phyloP scores from a whole-genome alignment of 768 basidiomycete species.

The Tricholoma furcatifolium region DNA sequence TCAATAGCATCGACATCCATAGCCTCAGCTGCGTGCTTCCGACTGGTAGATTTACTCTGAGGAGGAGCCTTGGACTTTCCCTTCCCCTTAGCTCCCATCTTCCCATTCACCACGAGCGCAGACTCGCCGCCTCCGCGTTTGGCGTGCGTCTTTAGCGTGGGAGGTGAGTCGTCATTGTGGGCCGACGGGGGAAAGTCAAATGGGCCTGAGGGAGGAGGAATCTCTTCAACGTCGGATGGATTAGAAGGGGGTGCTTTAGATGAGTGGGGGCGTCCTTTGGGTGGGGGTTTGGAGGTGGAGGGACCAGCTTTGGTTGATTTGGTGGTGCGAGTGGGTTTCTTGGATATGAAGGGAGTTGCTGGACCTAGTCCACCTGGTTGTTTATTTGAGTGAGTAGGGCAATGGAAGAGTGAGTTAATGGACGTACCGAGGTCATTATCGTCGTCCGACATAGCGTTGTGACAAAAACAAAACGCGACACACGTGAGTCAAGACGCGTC shows the following conservation, averaged over 20 bases:
- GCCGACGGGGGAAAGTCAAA: slow-evolving; percentile 9
- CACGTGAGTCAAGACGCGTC: slow-evolving; percentile 16
- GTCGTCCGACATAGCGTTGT: slow-evolving; percentile 18
- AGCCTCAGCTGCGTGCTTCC: slow-evolving; percentile 14
- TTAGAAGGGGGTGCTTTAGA: slow-evolving; percentile 5
- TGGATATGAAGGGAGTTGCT: slow-evolving; percentile 9
- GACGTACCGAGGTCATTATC: slow-evolving; percentile 18
- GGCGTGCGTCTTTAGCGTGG: slow-evolving; percentile 5
- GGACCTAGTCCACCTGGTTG: slow-evolving; percentile 17
- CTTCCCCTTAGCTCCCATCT: slow-evolving; percentile 28
- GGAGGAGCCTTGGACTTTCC: slow-evolving; percentile 30
- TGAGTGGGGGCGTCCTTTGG: slow-evolving; percentile 12
- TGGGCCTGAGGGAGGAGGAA: not conserved
- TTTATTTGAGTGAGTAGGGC: not conserved
- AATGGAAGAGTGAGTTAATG: not conserved
- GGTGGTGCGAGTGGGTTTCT: slow-evolving; percentile 7
- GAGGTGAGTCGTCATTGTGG: slow-evolving; percentile 2
- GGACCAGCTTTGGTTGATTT: slow-evolving; percentile 17
- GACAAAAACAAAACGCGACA: slow-evolving; percentile 20
- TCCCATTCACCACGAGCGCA: slow-evolving; percentile 22
- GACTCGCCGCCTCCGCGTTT: slow-evolving; percentile 1
- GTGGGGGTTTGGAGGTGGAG: slow-evolving; percentile 13
- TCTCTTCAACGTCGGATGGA: slow-evolving; percentile 19
- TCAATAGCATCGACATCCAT: slow-evolving; percentile 22
- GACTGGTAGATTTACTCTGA: slow-evolving; percentile 17